Conservation (phyloP, 2,329 filamentous ascomycete species). For the Fusarium sulawesiense region DNA sequence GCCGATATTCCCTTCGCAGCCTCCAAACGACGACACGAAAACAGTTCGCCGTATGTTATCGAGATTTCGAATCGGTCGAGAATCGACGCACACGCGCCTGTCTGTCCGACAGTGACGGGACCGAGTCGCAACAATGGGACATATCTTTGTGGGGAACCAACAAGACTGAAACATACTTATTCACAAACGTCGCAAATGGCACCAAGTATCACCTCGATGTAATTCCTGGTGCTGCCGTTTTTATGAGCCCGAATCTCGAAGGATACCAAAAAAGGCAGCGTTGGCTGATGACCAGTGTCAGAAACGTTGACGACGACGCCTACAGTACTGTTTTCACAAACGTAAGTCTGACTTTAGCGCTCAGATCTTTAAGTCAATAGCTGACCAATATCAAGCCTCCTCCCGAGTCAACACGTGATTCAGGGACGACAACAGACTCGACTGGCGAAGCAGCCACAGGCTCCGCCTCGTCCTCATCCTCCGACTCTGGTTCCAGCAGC, state of each 20-base stretch:
- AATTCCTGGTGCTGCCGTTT: not conserved
- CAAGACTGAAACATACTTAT: not conserved
- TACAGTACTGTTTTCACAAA: not conserved
- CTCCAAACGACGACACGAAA: not conserved
- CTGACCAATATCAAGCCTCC: not conserved
- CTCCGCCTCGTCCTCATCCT: not conserved
- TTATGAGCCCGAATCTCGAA: not conserved
- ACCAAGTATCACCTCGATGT: not conserved
- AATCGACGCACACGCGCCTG: not conserved
- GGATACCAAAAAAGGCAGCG: not conserved
- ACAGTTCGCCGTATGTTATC: not conserved
- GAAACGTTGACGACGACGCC: not conserved
- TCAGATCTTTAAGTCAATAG: not conserved
- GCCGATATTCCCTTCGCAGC: not conserved
- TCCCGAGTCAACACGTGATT: not conserved
- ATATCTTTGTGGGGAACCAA: not conserved
- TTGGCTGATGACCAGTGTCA: not conserved
- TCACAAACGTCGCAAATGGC: not conserved
- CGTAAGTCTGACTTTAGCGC: not conserved
- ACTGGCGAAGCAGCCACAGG: not conserved
- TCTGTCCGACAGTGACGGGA: not conserved
- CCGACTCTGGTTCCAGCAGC: not conserved
- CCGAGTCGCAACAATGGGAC: not conserved
- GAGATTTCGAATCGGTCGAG: not conserved
- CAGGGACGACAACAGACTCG: not conserved